Evolutionary conservation across 2,329 filamentous ascomycete species (phyloP), one percentile per base, ranked within the genome.

Genomic region (Aspergillus ustus): DNA sequence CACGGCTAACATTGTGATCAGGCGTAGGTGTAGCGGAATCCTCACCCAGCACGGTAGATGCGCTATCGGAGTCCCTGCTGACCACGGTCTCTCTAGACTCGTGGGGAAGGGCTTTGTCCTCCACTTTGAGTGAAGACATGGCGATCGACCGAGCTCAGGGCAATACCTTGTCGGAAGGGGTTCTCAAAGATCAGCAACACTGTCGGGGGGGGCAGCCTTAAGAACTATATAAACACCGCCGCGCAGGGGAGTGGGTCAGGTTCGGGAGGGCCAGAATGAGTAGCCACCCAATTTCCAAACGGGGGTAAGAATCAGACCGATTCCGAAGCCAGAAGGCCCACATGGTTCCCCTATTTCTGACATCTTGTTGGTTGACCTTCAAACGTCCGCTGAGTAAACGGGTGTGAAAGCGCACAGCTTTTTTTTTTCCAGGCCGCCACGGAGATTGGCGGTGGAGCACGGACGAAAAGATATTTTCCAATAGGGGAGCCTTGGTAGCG

Each of bases 61-160:
- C 65, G 51, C 73, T 75, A 53, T 73, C 72, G 8, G 68, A 68
- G 40, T 73, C 72, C 53, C 68, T 64, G 51, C 64, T 63, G 61
- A 59, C 8, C 68, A 63, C 25, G 52, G 54, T 43, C 31, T 57
- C 51, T 51, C 57, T 50, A n/a, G 63, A 29, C 52, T 50, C 55
- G 37, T 53, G 62, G 40, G 48, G 46, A 20, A 50, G 46, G n/a
- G 49, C 60, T 20, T 54, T 48, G 19, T 58, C 63, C 52, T 64
- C 64, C 62, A 66, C 64, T 49, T 37, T 25, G 50, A 62, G 52
- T 49, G 49, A 55, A 58, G 59, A 52, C 59, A 52, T 58, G 48
- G 52, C 43, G 31, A 49, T 22, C 37, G 29, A 29, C 28, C 29
- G 37, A 37, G 29, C 17, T 17, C 51, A 44, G 45, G 43, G 19